Conservation (phyloP, 257 asterid species). For the Plectranthus barbatus region DNA sequence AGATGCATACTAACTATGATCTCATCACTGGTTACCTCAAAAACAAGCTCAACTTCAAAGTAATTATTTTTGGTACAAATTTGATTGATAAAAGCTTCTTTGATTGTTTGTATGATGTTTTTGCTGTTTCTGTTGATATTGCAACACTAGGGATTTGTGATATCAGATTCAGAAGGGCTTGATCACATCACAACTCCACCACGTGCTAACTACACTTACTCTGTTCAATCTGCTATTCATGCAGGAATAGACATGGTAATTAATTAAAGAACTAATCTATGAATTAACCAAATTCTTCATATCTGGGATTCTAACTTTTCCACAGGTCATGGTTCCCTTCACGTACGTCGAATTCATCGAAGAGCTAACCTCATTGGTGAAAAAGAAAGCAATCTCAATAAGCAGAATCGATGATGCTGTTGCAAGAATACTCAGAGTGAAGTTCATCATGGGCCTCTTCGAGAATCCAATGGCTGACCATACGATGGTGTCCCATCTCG, state of each 20-base stretch:
- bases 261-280: neutral
- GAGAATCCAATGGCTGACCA: slow-evolving; percentile 52
- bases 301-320: neutral
- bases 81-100: neutral
- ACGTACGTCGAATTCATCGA: slow-evolving; percentile 31
- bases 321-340: slow-evolving; percentile 47
- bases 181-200: slow-evolving; percentile 55
- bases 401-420: slow-evolving; percentile 65
- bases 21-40: slow-evolving; percentile 42
- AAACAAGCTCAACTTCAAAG: slow-evolving; percentile 37
- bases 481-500: slow-evolving; percentile 23
- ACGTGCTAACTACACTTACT: slow-evolving; percentile 50
- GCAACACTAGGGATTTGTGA: slow-evolving; percentile 58
- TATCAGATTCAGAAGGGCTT: slow-evolving; percentile 58
- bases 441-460: slow-evolving; percentile 54
- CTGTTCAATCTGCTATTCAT: slow-evolving; percentile 36
- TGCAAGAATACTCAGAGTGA: slow-evolving; percentile 47
- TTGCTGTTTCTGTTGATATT: too few species aligned
- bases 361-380: slow-evolving; percentile 33
- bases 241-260: slow-evolving; percentile 76
- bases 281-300: neutral
- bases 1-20: slow-evolving; percentile 40
- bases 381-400: slow-evolving; percentile 35
- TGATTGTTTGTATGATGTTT: neutral
- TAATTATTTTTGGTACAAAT: neutral